phyloP scores from a whole-genome alignment of 1,139 yeast species.

The Hyphopichia khmerensis region DNA sequence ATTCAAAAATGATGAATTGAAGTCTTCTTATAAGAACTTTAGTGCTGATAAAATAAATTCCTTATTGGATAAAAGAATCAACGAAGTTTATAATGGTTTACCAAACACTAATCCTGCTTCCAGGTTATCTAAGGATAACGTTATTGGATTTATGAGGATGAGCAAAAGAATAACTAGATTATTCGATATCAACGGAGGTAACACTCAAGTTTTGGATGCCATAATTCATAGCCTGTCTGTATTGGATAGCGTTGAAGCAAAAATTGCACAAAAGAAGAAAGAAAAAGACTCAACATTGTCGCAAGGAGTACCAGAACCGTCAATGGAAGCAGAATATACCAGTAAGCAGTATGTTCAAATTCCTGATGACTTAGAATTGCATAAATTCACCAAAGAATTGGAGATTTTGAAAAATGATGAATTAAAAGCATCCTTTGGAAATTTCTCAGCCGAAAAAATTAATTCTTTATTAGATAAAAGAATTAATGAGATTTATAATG shows the following conservation, averaged over 20 bases:
- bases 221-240: conserved; percentile 15
- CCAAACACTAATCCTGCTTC: conserved; percentile 13
- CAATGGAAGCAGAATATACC: too few species aligned
- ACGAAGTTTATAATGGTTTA: conserved; percentile 6
- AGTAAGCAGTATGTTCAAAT: conserved; percentile 14
- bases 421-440: conserved; percentile 14
- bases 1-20: conserved; percentile 10
- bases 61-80: conserved; percentile 3
- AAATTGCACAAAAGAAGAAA: conserved; percentile 1
- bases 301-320: neutral
- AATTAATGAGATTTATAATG: conserved; percentile 8
- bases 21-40: conserved; percentile 3
- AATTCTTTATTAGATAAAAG: conserved; percentile 6
- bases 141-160: conserved; percentile 12
- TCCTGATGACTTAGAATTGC: conserved; percentile 21
- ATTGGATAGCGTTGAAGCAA: conserved; percentile 7
- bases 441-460: conserved; percentile 7
- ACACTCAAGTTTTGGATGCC: conserved; percentile 19
- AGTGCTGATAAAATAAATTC: conserved; percentile 5
- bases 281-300: neutral
- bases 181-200: conserved; percentile 18
- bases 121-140: conserved; percentile 13
- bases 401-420: conserved; percentile 16
- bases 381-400: conserved; percentile 23
- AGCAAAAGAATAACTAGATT: conserved; percentile 13